These are phyloP conservation scores for Aspergillus udagawae DNA, from an alignment of 2,329 filamentous ascomycete species.

Conservation along the genomic window DNA sequence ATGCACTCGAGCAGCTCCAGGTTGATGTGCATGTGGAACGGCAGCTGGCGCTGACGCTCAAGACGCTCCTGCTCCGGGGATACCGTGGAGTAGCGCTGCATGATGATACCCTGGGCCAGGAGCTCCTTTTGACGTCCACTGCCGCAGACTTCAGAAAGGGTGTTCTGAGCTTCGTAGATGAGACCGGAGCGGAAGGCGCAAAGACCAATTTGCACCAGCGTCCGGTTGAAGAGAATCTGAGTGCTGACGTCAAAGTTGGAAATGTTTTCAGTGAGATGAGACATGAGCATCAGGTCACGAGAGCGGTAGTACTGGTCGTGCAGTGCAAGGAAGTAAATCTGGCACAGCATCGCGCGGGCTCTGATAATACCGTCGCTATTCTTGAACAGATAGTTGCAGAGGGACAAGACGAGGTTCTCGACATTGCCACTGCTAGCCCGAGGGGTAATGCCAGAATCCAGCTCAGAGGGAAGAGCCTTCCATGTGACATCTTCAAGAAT, in stretches of 20 bases:
- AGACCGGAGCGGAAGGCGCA: slow-evolving; percentile 97
- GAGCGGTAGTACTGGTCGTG: slow-evolving; percentile 98
- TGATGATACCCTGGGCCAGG: slow-evolving; percentile 95
- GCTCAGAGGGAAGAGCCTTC: slow-evolving; percentile 67
- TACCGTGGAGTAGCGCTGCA: slow-evolving; percentile 94
- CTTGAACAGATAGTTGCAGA: slow-evolving; percentile 93
- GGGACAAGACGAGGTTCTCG: slow-evolving; percentile 68
- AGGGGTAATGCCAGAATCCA: slow-evolving; percentile 78
- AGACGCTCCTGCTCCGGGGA: slow-evolving; percentile 96
- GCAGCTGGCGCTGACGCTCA: slow-evolving; percentile 93
- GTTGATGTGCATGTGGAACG: slow-evolving; percentile 99
- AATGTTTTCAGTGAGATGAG: slow-evolving; percentile 96
- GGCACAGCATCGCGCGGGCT: slow-evolving; percentile 93
- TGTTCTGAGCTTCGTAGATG: slow-evolving; percentile 96
- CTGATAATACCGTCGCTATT: slow-evolving; percentile 94
- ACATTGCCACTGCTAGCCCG: slow-evolving; percentile 66
- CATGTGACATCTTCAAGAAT: slow-evolving; percentile 93
- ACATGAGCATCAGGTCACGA: slow-evolving; percentile 99
- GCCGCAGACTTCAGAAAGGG: slow-evolving; percentile 95
- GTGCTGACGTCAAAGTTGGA: slow-evolving; percentile 93
- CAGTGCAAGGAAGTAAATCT: slow-evolving; percentile 96
- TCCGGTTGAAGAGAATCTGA: slow-evolving; percentile 98
- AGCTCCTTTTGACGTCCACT: slow-evolving; percentile 97
- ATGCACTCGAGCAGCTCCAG: slow-evolving; percentile 96
- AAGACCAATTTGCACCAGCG: slow-evolving; percentile 93